Conservation (phyloP, 2,329 filamentous ascomycete genomes). For the Diaporthe helianthi region DNA sequence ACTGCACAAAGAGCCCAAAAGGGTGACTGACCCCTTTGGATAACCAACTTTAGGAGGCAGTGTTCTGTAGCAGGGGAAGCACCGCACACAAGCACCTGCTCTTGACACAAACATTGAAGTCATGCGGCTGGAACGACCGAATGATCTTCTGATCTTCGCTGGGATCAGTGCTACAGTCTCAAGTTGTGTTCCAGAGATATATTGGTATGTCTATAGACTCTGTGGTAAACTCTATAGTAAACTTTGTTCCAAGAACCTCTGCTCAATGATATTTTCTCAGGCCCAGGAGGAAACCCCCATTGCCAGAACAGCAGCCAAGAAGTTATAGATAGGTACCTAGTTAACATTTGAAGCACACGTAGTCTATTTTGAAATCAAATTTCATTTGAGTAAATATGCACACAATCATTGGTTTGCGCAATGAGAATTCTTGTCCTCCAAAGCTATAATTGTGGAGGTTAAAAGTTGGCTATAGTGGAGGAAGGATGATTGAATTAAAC, state of each 20-base stretch:
- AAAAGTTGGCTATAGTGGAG: too few relatives aligned
- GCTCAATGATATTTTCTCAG: too few relatives aligned
- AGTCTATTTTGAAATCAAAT: neutral
- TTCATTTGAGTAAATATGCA: neutral
- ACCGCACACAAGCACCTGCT: too few relatives aligned
- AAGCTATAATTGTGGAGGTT: too few relatives aligned
- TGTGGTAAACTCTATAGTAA: neutral
- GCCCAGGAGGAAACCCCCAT: neutral
- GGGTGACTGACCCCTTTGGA: too few relatives aligned
- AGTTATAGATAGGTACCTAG: neutral
- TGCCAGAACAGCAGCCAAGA: too few relatives aligned
- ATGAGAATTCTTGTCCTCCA: neutral
- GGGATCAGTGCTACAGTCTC: conserved; percentile 18
- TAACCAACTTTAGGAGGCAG: too few relatives aligned
- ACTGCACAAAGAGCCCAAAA: too few relatives aligned
- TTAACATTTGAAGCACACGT: neutral
- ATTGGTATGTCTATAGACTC: neutral
- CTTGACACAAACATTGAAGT: neutral
- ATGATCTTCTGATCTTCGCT: too few relatives aligned
- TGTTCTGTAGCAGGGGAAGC: too few relatives aligned
- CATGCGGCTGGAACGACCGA: neutral
- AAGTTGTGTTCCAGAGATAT: conserved; percentile 2
- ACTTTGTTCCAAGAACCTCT: neutral
- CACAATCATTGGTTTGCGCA: neutral
- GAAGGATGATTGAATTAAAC: too few relatives aligned